phyloP scores from a whole-genome alignment of 2,329 filamentous ascomycete species.

The Colletotrichum simmondsii region DNA sequence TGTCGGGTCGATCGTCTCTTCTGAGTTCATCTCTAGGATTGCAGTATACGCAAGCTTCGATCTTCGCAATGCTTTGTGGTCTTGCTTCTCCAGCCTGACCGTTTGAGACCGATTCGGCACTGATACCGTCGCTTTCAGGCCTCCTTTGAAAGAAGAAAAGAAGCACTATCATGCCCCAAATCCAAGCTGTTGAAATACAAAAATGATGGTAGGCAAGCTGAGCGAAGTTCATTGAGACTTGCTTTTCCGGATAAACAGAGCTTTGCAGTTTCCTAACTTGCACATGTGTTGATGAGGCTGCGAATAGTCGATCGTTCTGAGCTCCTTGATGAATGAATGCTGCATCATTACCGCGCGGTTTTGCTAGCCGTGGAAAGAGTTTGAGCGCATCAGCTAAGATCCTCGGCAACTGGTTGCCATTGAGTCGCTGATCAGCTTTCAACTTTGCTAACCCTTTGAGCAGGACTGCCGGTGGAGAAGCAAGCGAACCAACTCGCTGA shows the following conservation, averaged over 20 bases:
- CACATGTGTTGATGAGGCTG: conserved; percentile 27
- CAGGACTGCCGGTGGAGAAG: conserved; percentile 14
- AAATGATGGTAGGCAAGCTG: background rate
- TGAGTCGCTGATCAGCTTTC: conserved; percentile 15
- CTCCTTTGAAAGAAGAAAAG: background rate
- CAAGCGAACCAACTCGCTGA: conserved; percentile 24
- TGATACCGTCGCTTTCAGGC: background rate
- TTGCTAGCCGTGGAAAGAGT: conserved; percentile 26
- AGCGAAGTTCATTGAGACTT: background rate
- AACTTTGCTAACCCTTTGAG: conserved; percentile 27
- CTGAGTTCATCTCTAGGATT: conserved; percentile 2
- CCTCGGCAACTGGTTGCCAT: conserved; percentile 18
- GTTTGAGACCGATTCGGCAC: background rate
- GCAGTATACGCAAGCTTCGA: conserved; percentile 7
- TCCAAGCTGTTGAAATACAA: background rate
- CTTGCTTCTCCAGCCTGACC: background rate
- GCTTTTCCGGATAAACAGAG: background rate
- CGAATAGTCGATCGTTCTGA: conserved; percentile 35
- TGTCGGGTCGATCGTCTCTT: background rate
- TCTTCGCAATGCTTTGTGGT: background rate
- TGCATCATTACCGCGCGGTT: conserved; percentile 13
- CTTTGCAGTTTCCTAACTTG: background rate
- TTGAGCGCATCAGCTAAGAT: conserved; percentile 23
- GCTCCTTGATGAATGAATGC: conserved; percentile 29
- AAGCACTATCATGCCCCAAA: background rate